A percentile compares a stretch with the other conserved stretches of the same genome.
These are phyloP conservation scores for Cinnamomum micranthum DNA, from an alignment of 164 flowering plant species.

Conservation along the genomic window DNA sequence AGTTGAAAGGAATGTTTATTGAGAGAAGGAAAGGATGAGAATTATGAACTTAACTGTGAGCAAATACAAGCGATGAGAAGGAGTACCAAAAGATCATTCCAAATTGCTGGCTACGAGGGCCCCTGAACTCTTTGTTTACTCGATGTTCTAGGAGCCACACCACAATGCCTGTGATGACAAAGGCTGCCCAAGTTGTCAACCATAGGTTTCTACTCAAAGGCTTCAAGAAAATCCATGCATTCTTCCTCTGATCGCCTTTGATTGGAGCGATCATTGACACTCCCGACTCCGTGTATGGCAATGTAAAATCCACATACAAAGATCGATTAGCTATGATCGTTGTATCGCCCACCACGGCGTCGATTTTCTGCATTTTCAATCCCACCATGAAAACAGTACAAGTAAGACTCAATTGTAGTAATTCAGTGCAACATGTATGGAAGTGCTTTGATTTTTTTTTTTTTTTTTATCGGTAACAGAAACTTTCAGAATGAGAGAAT, in stretches of 20 bases:
- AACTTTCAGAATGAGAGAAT: no score
- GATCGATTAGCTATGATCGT: conserved; percentile 42
- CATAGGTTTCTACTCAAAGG: conserved; percentile 41
- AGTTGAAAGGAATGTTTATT: neutral
- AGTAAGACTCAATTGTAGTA: no score
- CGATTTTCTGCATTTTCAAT: conserved; percentile 16
- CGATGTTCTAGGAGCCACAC: conserved; percentile 58
- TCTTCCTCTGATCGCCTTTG: conserved; percentile 11
- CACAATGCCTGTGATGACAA: conserved; percentile 38
- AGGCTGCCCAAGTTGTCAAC: conserved; percentile 28
- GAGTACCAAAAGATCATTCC: conserved; percentile 47
- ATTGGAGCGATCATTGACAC: conserved; percentile 41
- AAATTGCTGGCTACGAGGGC: conserved; percentile 25
- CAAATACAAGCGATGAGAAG: conserved; percentile 49
- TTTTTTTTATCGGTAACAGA: no score
- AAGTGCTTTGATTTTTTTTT: no score
- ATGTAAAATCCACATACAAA: conserved; percentile 35
- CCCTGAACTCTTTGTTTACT: conserved; percentile 29
- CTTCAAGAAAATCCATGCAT: conserved; percentile 39
- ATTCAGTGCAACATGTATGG: no score
- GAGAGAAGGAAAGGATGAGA: neutral
- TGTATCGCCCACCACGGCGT: conserved; percentile 45
- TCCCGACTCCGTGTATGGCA: conserved; percentile 44
- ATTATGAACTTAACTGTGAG: conserved; percentile 26
- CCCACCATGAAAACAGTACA: neutral